phyloP scores from a whole-genome alignment of 1,139 yeast species.

The Pichia sp. region DNA sequence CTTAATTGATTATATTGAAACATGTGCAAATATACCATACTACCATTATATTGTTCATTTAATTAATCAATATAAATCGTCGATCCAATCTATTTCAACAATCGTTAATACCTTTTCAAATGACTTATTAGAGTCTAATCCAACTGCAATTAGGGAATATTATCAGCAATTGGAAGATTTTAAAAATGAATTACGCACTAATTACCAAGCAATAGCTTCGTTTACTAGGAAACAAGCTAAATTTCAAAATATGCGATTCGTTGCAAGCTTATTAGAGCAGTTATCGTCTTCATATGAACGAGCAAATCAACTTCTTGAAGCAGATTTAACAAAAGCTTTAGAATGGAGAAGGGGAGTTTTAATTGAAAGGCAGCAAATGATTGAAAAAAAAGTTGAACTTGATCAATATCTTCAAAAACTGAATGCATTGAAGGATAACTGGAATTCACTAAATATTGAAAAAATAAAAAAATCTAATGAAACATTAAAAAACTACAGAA shows the following conservation, averaged over 20 bases:
- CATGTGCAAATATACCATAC: constrained; percentile 24
- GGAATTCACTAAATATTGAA: constrained; percentile 12
- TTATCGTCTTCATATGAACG: constrained; percentile 23
- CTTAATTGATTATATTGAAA: constrained; percentile 25
- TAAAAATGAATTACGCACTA: constrained; percentile 23
- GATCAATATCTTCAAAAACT: constrained; percentile 12
- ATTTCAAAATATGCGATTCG: constrained; percentile 25
- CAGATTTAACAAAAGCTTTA: constrained; percentile 20
- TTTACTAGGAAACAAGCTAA: constrained; percentile 27
- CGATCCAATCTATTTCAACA: constrained; percentile 23
- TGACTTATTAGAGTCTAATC: constrained; percentile 26
- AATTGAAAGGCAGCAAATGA: constrained; percentile 21
- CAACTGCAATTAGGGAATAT: constrained; percentile 27
- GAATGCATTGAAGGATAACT: constrained; percentile 10
- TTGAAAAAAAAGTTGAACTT: constrained; percentile 20
- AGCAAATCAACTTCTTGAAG: constrained; percentile 17
- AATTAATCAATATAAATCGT: constrained; percentile 25
- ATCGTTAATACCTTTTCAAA: constrained; percentile 25
- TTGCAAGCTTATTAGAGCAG: constrained; percentile 25
- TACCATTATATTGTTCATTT: constrained; percentile 26
- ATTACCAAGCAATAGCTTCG: constrained; percentile 28
- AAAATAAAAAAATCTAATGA: constrained; percentile 7
- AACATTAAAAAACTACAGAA: not conserved
- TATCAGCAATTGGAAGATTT: constrained; percentile 24
- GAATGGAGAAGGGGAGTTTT: constrained; percentile 23